These are phyloP conservation scores for Sarocladiaceae sp. DNA, from an alignment of 2,329 filamentous ascomycete genomes.

Conservation along the genomic window DNA sequence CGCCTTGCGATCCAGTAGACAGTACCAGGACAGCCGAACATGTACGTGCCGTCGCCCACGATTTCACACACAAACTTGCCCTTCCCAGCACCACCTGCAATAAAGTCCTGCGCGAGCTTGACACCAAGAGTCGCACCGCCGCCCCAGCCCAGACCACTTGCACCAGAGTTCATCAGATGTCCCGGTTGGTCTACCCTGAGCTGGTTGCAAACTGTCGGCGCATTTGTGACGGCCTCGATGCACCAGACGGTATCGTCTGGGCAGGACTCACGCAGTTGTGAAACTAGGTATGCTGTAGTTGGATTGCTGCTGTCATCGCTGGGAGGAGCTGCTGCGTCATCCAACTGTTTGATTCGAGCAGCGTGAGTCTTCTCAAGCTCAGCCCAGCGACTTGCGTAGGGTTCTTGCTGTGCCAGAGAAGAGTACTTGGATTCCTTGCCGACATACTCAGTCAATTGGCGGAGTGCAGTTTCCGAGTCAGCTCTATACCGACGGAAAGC, in stretches of 20 bases:
- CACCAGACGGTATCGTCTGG: conserved; percentile 58
- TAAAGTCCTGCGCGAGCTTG: conserved; percentile 54
- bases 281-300: background rate
- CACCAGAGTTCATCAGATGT: conserved; percentile 72
- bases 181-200: conserved; percentile 61
- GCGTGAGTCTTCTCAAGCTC: background rate
- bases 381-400: background rate
- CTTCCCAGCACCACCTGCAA: conserved; percentile 24
- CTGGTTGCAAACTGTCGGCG: conserved; percentile 60
- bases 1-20: conserved; percentile 44
- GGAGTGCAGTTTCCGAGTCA: conserved; percentile 56
- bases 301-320: background rate
- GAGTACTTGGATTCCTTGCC: background rate
- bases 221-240: conserved; percentile 70
- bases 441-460: conserved; percentile 61
- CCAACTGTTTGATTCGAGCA: conserved; percentile 24
- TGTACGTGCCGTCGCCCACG: conserved; percentile 45
- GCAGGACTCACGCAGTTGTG: conserved; percentile 15
- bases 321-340: background rate
- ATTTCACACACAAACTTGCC: conserved; percentile 41
- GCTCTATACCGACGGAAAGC: conserved; percentile 59
- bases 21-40: conserved; percentile 42
- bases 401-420: background rate
- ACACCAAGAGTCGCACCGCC: conserved; percentile 69
- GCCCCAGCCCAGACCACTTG: conserved; percentile 71